phyloP scores from a whole-genome alignment of 768 basidiomycete species.

The Lactifluus piperatus region DNA sequence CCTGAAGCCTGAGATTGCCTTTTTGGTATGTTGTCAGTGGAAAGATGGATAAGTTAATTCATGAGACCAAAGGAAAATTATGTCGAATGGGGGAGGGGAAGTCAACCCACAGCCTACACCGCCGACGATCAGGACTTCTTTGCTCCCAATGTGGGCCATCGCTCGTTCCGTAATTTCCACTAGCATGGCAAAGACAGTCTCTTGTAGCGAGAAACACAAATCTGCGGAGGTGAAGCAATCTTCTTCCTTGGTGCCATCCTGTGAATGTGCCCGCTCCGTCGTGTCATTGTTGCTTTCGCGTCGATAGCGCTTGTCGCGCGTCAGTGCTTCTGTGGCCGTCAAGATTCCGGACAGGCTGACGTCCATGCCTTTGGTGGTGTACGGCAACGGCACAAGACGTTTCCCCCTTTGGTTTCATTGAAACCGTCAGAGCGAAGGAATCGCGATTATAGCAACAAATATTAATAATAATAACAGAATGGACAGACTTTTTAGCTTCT shows the following conservation, averaged over 20 bases:
- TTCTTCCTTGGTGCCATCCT: conserved; percentile 32
- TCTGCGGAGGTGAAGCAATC: conserved; percentile 92
- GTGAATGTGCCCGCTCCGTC: not conserved
- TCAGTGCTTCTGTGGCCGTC: conserved; percentile 82
- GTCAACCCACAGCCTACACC: conserved; percentile 91
- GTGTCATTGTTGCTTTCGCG: conserved; percentile 26
- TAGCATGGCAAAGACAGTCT: conserved; percentile 95
- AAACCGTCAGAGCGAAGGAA: not conserved
- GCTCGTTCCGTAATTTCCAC: conserved; percentile 99
- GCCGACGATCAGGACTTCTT: conserved; percentile 93
- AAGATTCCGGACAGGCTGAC: conserved; percentile 92
- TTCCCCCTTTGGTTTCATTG: conserved; percentile 50
- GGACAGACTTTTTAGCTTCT: conserved; percentile 74
- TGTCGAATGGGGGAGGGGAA: too few species aligned
- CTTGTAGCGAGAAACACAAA: conserved; percentile 93
- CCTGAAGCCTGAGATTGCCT: conserved; percentile 86
- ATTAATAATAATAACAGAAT: too few species aligned
- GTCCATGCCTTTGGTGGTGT: conserved; percentile 99
- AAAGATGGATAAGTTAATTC: not conserved
- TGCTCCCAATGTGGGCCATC: conserved; percentile 97
- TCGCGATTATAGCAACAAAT: not conserved
- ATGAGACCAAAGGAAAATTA: too few species aligned
- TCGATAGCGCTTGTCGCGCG: conserved; percentile 76
- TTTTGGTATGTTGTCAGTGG: not conserved
- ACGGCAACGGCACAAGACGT: conserved; percentile 76